These are phyloP conservation scores for Dalbergia cochinchinensis DNA, from an alignment of 306 rosid species.

Conservation along the genomic window DNA sequence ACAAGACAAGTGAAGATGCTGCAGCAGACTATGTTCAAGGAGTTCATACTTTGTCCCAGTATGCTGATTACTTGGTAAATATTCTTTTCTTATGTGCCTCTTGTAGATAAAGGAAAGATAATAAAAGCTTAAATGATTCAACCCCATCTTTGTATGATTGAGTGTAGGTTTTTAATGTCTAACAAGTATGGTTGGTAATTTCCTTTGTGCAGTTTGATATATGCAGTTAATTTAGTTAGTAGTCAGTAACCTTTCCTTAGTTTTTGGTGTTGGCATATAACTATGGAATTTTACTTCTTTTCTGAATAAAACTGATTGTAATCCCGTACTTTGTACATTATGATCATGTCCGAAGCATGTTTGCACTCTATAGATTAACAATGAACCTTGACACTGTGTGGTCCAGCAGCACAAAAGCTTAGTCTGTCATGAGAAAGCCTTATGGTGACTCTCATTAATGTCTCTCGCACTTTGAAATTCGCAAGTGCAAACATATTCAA, in stretches of 20 bases:
- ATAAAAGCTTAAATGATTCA: neutral
- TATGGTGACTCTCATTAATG: neutral
- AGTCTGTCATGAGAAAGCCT: neutral
- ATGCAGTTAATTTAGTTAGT: constrained; percentile 5
- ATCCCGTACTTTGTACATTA: neutral
- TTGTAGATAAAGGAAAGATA: constrained; percentile 18
- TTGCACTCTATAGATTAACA: constrained; percentile 5
- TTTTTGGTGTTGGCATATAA: constrained; percentile 12
- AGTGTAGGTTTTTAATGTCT: constrained; percentile 24
- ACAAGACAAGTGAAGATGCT: constrained; percentile 98
- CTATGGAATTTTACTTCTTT: neutral
- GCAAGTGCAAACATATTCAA: neutral
- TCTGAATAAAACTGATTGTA: neutral
- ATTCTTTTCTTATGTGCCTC: constrained; percentile 31
- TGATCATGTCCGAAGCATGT: constrained; percentile 9
- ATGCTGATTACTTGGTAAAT: constrained; percentile 93
- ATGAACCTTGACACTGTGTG: constrained; percentile 6
- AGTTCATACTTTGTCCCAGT: constrained; percentile 95
- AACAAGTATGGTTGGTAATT: neutral
- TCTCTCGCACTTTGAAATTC: constrained; percentile 7
- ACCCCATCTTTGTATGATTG: constrained; percentile 11
- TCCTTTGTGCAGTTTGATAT: constrained; percentile 24
- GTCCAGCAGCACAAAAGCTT: constrained; percentile 17
- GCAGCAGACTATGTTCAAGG: constrained; percentile 95
- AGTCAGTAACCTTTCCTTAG: neutral